These are phyloP conservation scores for Magnaporthiopsis rhizophila DNA, from an alignment of 2,329 filamentous ascomycete genomes.

Conservation along the genomic window DNA sequence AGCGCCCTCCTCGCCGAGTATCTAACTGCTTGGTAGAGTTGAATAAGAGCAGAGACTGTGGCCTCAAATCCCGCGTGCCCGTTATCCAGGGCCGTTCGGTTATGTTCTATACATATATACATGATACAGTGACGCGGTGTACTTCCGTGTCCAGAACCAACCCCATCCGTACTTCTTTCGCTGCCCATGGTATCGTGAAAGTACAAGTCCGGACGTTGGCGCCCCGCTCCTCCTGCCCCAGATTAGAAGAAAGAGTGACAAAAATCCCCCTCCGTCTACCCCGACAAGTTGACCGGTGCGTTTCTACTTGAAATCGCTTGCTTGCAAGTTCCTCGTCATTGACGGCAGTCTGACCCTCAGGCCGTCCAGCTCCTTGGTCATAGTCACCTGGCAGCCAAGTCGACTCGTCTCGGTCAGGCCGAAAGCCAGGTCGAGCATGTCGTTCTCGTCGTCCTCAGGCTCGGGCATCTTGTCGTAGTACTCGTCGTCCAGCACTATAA, in stretches of 20 bases:
- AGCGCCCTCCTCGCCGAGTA: too few relatives aligned
- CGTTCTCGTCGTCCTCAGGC: slow-evolving; percentile 74
- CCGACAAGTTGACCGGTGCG: neutral
- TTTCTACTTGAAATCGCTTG: slow-evolving; percentile 68
- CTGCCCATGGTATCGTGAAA: neutral
- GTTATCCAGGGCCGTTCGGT: neutral
- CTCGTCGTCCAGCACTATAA: slow-evolving; percentile 68
- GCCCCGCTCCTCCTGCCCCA: neutral
- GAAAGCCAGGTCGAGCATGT: slow-evolving; percentile 87
- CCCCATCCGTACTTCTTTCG: neutral
- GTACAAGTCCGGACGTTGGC: neutral
- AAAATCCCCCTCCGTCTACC: neutral
- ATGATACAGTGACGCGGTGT: neutral
- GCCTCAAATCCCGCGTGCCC: neutral
- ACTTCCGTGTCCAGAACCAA: neutral
- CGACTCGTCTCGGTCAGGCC: slow-evolving; percentile 78
- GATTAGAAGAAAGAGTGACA: neutral
- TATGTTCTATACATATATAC: neutral
- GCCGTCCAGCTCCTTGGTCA: slow-evolving; percentile 86
- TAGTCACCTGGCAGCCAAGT: slow-evolving; percentile 82
- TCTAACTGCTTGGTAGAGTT: neutral
- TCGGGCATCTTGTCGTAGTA: slow-evolving; percentile 73
- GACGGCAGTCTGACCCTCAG: slow-evolving; percentile 75
- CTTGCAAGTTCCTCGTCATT: slow-evolving; percentile 95
- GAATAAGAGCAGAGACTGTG: slow-evolving; percentile 1